Base-by-base conservation (phyloP, 176 grass and related monocot genomes). In the Paspalum vaginatum region DNA sequence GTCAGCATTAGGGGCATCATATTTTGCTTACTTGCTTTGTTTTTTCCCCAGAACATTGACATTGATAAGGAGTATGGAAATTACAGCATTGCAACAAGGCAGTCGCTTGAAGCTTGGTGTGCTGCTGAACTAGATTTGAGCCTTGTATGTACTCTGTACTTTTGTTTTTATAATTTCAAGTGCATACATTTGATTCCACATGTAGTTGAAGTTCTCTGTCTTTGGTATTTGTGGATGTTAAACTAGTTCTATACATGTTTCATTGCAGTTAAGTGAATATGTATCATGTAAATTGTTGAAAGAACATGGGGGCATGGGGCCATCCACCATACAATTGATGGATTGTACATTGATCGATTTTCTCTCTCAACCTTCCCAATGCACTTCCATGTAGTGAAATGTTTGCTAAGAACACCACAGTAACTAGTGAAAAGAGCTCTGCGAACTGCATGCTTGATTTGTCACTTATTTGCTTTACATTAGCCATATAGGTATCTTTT, bases 31-130 rank as follows among this genome's bases (percentile, higher is more conserved):
- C 53, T 78, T 56, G 7, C 14, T 68, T 0, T 40, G 42, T 45
- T 61, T 82, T 85, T 66, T 85, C 56, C 12, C 39, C 76, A 98
- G 95, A 84, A 76, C 70, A 58, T 91, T 43, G 90, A 98, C 75
- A 91, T 94, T 85, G 46, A 87, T 77, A 89, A 81, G 65, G 83
- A 88, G 25, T 98, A 94, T 70, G 84, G 86, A 83, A 91, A 85
- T 47, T 98, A 91, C 65, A 94, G 75, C 59, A 40, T 76, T 45
- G 54, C 83, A 73, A 98, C 92, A 66, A 98, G 85, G 78, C 95
- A 91, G 42, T 98, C 95, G 74, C 89, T 98, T 85, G 95, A 98
- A 91, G 84, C 88, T 79, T 98, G 95, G 95, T 85, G 83, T 75
- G 86, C 79, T 41, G 53, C 56, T 38, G 88, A 94, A 78, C 26